Base-by-base conservation (phyloP, 2,329 filamentous ascomycete genomes). In the Fusarium tupiense region DNA sequence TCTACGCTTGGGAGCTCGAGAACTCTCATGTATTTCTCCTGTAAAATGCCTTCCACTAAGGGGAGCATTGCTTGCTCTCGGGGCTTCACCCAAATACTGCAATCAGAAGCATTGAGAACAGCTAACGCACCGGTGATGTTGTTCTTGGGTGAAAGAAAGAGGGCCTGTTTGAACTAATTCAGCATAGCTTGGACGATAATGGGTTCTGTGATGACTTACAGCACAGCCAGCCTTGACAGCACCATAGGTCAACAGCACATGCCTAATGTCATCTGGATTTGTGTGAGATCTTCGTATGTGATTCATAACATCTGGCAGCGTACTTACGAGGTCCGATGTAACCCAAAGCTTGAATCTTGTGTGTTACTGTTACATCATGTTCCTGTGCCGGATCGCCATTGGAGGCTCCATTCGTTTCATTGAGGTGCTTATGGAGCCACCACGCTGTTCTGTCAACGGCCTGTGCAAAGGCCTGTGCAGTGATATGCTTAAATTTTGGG, bases 121-220 rank as follows among this genome's bases (percentile, higher is more conserved):
- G 79, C 78, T 8, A 83, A 26, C 0, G 81, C 79, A 1, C 79
- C 83, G 20, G 79, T 78, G 0, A 78, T 65, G 26, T 75, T 83
- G 41, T 84, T 84, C 46, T 80, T 78, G 3, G 80, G 80, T 0
- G 83, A 83, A 8, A 79, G 69, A 31, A 83, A 80, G 8, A 84
- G 68, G 2, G 80, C 76, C 82, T 83, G 5, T 5, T 56, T 41
- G 20, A 8, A 56, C 4, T 43, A 5, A 41, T n/a, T 56, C 7
- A 56, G 6, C 26, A 29, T 56, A 26, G 11, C 9, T 22, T 31
- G 16, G 7, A 11, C 8, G 3, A 41, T 19, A n/a, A 56, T 13
- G 19, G 11, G 24, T 7, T 11, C 24, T 29, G 16, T 5, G 14
- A 10, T 11, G 13, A 43, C 43, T 38, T 52, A 60, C 43, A 24